Conservation (phyloP, 2,329 filamentous ascomycete genomes). For the Aschersonia sp. region DNA sequence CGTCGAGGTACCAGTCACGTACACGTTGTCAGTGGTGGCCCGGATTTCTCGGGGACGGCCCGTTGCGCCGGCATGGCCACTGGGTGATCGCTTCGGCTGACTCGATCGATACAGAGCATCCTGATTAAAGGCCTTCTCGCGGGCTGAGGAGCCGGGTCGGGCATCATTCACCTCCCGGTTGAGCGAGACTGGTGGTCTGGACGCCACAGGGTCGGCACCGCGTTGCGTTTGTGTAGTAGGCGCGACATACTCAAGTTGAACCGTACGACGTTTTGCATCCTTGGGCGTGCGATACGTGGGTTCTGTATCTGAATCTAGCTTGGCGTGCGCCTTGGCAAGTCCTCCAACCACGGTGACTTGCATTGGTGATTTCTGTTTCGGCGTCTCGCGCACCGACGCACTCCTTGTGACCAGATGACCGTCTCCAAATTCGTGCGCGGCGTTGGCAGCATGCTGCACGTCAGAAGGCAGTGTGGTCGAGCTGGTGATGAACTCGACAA, state of each 20-base stretch:
- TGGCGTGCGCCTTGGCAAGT: conserved; percentile 58
- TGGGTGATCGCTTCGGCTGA: conserved; percentile 28
- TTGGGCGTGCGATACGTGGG: conserved; percentile 47
- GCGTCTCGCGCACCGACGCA: conserved; percentile 78
- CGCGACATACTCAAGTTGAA: conserved; percentile 95
- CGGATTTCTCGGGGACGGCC: conserved; percentile 18
- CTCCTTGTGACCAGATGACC: conserved; percentile 59
- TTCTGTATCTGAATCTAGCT: conserved; percentile 53
- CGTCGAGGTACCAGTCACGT: conserved; percentile 27
- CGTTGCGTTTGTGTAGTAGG: conserved; percentile 75
- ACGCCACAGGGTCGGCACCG: conserved; percentile 27
- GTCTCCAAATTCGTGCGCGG: conserved; percentile 39
- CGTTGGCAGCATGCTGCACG: conserved; percentile 65
- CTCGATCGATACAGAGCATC: conserved; percentile 25
- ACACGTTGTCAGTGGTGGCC: conserved; percentile 23
- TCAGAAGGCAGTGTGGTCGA: conserved; percentile 78
- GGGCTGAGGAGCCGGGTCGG: conserved; percentile 16
- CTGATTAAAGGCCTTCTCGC: conserved; percentile 46
- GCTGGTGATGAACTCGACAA: conserved; percentile 94
- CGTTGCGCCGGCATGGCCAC: conserved; percentile 24
- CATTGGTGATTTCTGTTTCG: conserved; percentile 47
- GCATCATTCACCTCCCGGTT: conserved; percentile 26
- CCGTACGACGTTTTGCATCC: conserved; percentile 83
- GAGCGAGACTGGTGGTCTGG: conserved; percentile 12
- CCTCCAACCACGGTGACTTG: conserved; percentile 39